phyloP scores from a whole-genome alignment of 805 yeast genomes.

The Saccharomycopsis lassenensis region DNA sequence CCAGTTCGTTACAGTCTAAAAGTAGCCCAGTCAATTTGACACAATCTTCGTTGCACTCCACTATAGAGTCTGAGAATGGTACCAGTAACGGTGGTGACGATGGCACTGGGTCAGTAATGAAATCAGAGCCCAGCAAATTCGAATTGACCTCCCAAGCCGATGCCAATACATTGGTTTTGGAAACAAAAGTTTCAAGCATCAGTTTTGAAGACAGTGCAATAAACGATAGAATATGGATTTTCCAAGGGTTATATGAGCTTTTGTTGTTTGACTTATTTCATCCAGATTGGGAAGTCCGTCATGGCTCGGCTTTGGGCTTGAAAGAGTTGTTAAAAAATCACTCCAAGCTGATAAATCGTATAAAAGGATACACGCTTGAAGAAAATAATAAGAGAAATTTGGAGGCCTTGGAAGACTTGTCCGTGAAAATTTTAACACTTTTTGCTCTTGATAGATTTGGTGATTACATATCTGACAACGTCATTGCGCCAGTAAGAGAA shows the following conservation, averaged over 20 bases:
- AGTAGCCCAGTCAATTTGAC: conserved; percentile 52
- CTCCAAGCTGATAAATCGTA: conserved; percentile 78
- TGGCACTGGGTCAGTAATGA: conserved; percentile 2
- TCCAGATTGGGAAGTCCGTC: conserved; percentile 89
- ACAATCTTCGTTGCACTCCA: conserved; percentile 55
- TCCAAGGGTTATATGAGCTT: conserved; percentile 84
- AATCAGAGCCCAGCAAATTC: conserved; percentile 24
- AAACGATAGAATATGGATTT: conserved; percentile 80
- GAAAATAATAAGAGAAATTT: conserved; percentile 60
- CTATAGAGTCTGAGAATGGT: conserved; percentile 31
- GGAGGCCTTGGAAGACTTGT: conserved; percentile 73
- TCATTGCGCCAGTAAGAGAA: conserved; percentile 96
- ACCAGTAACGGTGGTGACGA: not conserved
- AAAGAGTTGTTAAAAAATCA: conserved; percentile 78
- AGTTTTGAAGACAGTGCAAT: conserved; percentile 59
- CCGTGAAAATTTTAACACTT: conserved; percentile 72
- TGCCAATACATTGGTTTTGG: conserved; percentile 74
- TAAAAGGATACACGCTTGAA: conserved; percentile 44
- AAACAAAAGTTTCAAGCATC: conserved; percentile 43
- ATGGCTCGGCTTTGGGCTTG: conserved; percentile 88
- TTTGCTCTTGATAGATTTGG: conserved; percentile 94
- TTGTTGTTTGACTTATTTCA: conserved; percentile 69
- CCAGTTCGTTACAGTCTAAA: conserved; percentile 38
- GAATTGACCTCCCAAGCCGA: conserved; percentile 73
- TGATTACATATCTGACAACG: conserved; percentile 94